Evolutionary conservation across 495 filamentous ascomycete genomes (phyloP).

Genomic region (Daldinia caldariorum): DNA sequence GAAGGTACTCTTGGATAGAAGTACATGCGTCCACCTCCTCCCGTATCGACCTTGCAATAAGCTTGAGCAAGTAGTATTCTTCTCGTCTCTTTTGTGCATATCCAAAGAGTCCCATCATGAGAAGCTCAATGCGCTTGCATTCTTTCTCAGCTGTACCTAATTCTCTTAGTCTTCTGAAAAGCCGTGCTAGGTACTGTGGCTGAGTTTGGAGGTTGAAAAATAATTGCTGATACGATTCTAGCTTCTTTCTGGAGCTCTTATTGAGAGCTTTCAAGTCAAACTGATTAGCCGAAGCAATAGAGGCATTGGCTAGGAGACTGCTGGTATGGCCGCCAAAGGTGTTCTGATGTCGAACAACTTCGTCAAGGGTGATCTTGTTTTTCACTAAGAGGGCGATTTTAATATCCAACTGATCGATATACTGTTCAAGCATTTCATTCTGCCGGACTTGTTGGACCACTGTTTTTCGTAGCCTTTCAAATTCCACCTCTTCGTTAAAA

Average conservation of each 20-base stretch:
- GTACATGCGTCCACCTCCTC: conserved; percentile 84
- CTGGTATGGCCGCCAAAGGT: conserved; percentile 94
- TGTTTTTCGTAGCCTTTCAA: conserved; percentile 88
- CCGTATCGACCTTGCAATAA: conserved; percentile 81
- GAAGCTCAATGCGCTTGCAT: conserved; percentile 85
- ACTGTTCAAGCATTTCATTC: conserved; percentile 96
- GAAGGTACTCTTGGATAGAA: conserved; percentile 82
- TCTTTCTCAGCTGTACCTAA: conserved; percentile 90
- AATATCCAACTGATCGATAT: conserved; percentile 97
- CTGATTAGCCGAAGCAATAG: conserved; percentile 88
- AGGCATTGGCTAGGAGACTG: conserved; percentile 82
- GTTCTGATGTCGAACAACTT: conserved; percentile 96
- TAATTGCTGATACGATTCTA: conserved; percentile 96
- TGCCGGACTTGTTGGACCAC: conserved; percentile 97
- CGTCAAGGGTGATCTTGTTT: conserved; percentile 98
- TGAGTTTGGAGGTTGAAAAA: conserved; percentile 99
- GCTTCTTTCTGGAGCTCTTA: conserved; percentile 91
- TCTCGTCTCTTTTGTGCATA: conserved; percentile 97
- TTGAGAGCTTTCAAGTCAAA: conserved; percentile 98
- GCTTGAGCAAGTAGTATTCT: conserved; percentile 94
- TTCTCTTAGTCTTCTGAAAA: conserved; percentile 86
- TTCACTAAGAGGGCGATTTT: conserved; percentile 98
- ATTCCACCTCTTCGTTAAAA: conserved; percentile 98
- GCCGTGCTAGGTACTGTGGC: conserved; percentile 87
- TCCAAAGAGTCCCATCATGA: conserved; percentile 97